Conservation (phyloP, 1,284 basidiomycete species). For the Stereum hirsutum region DNA sequence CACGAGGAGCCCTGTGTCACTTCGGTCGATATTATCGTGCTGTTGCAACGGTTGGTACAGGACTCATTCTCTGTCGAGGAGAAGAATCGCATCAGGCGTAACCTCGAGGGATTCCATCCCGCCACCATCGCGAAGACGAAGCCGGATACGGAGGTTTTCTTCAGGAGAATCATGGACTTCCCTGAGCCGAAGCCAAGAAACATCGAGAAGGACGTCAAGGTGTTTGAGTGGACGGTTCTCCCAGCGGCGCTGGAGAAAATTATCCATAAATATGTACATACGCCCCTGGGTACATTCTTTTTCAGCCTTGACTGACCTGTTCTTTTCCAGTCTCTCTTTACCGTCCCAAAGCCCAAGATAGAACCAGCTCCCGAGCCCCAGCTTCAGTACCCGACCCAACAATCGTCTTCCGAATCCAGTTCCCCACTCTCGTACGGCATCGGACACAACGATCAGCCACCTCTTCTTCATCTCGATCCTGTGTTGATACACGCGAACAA, state of each 20-base stretch:
- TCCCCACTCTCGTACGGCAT: too few relatives aligned
- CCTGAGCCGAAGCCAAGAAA: constrained; percentile 90
- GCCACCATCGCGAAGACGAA: constrained; percentile 88
- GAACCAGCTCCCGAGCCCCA: too few relatives aligned
- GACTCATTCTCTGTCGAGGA: constrained; percentile 87
- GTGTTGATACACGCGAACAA: too few relatives aligned
- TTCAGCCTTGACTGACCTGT: neutral
- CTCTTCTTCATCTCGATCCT: too few relatives aligned
- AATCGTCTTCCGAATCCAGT: too few relatives aligned
- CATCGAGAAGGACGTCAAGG: constrained; percentile 97
- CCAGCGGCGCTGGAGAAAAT: constrained; percentile 85
- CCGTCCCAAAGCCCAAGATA: constrained; percentile 1
- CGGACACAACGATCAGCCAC: too few relatives aligned
- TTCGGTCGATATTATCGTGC: constrained; percentile 90
- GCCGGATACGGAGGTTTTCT: constrained; percentile 74
- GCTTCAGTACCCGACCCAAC: too few relatives aligned
- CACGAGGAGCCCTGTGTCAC: constrained; percentile 80
- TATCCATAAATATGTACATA: constrained; percentile 86
- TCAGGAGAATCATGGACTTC: constrained; percentile 93
- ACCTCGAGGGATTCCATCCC: constrained; percentile 88
- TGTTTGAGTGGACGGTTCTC: constrained; percentile 88
- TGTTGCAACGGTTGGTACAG: constrained; percentile 83
- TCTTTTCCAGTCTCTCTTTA: constrained; percentile 3
- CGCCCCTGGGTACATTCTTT: neutral
- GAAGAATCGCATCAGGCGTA: constrained; percentile 92